Evolutionary conservation across 2,329 filamentous ascomycete genomes (phyloP), one percentile per base, ranked within the genome.

Genomic region (Lasiodiplodia gonubiensis): DNA sequence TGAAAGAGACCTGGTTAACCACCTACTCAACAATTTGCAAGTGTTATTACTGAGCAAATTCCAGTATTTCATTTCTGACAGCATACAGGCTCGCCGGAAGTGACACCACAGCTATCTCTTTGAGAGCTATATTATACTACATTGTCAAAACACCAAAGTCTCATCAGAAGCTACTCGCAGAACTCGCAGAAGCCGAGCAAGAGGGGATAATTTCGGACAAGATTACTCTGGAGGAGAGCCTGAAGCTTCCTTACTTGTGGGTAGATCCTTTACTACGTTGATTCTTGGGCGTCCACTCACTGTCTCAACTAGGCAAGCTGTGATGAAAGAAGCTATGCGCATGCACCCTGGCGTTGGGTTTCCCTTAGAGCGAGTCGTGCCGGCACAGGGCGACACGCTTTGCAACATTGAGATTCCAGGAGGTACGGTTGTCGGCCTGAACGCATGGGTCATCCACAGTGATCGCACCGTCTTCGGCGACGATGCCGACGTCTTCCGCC

Each of bases 401-500:
- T 54, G 52, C 12, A 27, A 18, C 18, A 25, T n/a, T n/a, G 7
- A 54, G 1, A 6, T 54, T 3, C 78, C 78, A 0, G 73, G 70
- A 3, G 81, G 80, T 10, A 81, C 79, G 0, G 72, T 79, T 7
- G 76, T 83, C 10, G 82, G 81, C 5, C 76, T 82, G 49, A 84
- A 82, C 61, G 72, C 81, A 0, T 82, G 80, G 75, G 79, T 82
- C 0, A 67, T 67, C 25, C 79, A 82, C 46, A 73, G 74, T 23
- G 73, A 81, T 37, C 67, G 69, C 2, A 68, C 72, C 3, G 72
- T 83, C n/a, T 84, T 79, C 64, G 73, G 73, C 0, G 53, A 68
- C 2, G 73, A 80, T 61, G 73, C 77, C 1, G 76, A 78, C 3
- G 70, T 73, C 1, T 83, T 78, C 68, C 68, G 72, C 25, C 81